A percentile compares a stretch with the other conserved stretches of the same genome.
Conservation (phyloP, 192 early-diverging fungal species). For the Geranomyces variabilis region DNA sequence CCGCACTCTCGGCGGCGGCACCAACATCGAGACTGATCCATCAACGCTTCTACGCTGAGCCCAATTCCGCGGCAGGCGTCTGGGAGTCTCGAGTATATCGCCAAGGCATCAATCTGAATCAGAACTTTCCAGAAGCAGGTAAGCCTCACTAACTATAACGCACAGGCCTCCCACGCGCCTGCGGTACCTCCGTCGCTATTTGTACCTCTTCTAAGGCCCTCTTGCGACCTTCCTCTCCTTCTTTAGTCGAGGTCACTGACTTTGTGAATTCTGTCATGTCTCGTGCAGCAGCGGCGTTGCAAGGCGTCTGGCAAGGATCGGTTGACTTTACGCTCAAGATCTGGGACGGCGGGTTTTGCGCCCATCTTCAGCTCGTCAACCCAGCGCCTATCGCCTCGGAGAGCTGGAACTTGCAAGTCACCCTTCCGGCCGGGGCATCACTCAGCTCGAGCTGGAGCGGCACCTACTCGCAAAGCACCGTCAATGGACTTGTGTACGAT, state of each 20-base stretch:
- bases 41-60: conserved; percentile 8
- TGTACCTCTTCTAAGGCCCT: not conserved
- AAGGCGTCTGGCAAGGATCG: conserved; percentile 20
- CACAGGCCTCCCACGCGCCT: not conserved
- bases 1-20: not conserved
- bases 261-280: conserved; percentile 7
- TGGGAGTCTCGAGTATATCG: conserved; percentile 21
- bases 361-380: conserved; percentile 28
- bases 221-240: not conserved
- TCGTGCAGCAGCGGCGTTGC: not conserved
- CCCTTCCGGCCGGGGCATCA: not conserved
- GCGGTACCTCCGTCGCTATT: not conserved
- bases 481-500: not conserved
- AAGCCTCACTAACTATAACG: not conserved
- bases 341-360: conserved; percentile 28
- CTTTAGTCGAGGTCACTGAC: conserved; percentile 13
- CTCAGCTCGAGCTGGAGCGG: conserved; percentile 22
- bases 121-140: conserved; percentile 7
- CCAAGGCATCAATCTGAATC: conserved; percentile 9
- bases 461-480: conserved; percentile 9
- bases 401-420: conserved; percentile 2
- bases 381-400: conserved; percentile 4
- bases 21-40: not conserved
- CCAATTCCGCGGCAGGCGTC: conserved; percentile 2
- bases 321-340: conserved; percentile 34